Evolutionary conservation across 768 basidiomycete genomes (phyloP).

Genomic region (Pleurotus cornucopiae): DNA sequence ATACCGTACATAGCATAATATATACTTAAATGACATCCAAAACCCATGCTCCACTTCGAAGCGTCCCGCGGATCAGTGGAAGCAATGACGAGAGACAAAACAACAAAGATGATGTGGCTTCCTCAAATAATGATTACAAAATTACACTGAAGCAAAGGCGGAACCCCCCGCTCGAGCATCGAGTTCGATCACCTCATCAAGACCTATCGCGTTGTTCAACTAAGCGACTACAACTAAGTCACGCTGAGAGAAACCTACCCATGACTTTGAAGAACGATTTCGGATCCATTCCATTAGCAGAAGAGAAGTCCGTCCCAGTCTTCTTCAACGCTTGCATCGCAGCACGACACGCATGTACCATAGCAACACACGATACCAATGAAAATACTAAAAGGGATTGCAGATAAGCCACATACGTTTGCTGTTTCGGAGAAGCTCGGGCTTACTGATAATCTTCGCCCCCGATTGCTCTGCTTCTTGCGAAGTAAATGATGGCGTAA

Average conservation of each 20-base stretch:
- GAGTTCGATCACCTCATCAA: conserved; percentile 8
- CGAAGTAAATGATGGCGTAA: conserved; percentile 46
- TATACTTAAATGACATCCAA: no score
- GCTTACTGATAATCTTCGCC: conserved; percentile 37
- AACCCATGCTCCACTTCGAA: no score
- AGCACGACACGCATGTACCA: conserved; percentile 42
- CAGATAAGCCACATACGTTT: background rate
- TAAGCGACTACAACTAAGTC: no score
- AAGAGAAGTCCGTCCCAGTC: conserved; percentile 41
- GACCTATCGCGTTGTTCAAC: background rate
- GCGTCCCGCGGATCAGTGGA: no score
- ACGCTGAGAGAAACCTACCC: conserved; percentile 23
- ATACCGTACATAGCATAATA: no score
- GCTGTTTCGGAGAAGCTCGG: background rate
- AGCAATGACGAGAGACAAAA: background rate
- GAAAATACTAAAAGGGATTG: conserved; percentile 33
- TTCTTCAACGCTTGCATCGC: conserved; percentile 45
- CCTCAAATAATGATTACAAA: background rate
- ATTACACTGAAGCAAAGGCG: conserved; percentile 9
- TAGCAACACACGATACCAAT: conserved; percentile 42
- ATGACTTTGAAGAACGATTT: conserved; percentile 48
- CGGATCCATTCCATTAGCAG: conserved; percentile 42
- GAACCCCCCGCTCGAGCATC: conserved; percentile 12
- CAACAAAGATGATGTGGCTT: background rate
- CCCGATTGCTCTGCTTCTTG: conserved; percentile 41